Base-by-base conservation (phyloP, 805 yeast genomes). In the Starmerella apis region DNA sequence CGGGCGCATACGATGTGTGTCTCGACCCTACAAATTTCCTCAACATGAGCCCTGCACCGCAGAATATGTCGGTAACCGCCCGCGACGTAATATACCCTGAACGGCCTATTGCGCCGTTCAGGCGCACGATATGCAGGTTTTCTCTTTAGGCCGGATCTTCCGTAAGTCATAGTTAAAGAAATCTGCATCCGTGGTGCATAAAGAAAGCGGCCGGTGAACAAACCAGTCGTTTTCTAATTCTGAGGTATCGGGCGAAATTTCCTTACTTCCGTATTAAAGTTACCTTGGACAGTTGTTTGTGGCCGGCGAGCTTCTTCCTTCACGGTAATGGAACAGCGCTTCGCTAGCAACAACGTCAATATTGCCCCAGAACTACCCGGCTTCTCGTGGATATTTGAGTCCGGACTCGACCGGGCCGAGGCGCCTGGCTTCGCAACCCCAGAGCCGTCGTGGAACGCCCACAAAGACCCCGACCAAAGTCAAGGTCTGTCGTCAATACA, bases 351-450 rank as follows among this genome's bases (percentile, higher is more conserved):
- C 9, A 25, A 41, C 44, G 31, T 41, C 6, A 27, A 41, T 18
- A 19, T 24, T 11, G 30, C 43, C 4, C 31, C 28, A 9, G 43
- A 45, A 16, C 16, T 45, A 14, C 43, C 39, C 2, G 48, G 48
- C 22, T 45, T 45, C 24, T 38, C 43, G 24, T 33, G 43, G 36
- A 45, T 45, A 7, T 45, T 35, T 23, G 48, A 45, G 36, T 22
- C 23, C 9, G 43, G 43, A 14, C 20, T 25, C 11, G 39, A 41
- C 32, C 32, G 44, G 7, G 31, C 27, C 20, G 44, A 41, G 19
- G 24, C 33, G 11, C 23, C 32, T 6, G 24, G 14, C 31, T 18
- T 24, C 3, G 20, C 44, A 4, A 14, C 6, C 13, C 6, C 43
- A 13, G 43, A 38, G 18, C 30, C 13, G 5, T 7, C 16, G 28